Percentiles rank a stretch among this genome's conserved stretches.
These are phyloP conservation scores for Tolypocladium endophyticum DNA, from an alignment of 2,329 filamentous ascomycete species.

Conservation along the genomic window DNA sequence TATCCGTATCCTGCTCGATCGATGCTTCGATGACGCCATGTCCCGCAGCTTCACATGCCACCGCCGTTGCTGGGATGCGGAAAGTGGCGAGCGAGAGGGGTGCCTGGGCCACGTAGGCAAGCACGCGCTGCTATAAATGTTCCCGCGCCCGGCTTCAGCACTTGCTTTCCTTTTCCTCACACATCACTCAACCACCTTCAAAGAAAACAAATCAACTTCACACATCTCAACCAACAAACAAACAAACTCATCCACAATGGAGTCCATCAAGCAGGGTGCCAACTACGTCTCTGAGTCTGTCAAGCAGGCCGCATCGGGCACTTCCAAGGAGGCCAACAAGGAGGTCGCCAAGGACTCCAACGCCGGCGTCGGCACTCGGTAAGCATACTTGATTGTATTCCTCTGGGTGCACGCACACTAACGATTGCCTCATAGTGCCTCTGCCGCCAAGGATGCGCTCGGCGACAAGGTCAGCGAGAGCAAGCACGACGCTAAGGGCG, in stretches of 20 bases:
- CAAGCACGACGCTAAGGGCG: conserved; percentile 27
- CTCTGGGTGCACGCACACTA: neutral
- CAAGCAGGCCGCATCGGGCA: conserved; percentile 43
- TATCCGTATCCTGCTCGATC: neutral
- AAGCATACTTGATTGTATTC: conserved; percentile 7
- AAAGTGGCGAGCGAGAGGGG: neutral
- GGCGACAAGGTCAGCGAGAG: conserved; percentile 34
- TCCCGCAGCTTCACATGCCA: neutral
- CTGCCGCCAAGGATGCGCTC: conserved; percentile 37
- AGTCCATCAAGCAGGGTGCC: conserved; percentile 47
- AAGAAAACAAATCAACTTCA: neutral
- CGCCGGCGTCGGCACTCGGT: conserved; percentile 42
- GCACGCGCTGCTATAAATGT: neutral
- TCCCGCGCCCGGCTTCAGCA: neutral
- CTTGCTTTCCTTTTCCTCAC: neutral
- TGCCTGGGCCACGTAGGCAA: neutral
- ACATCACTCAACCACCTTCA: neutral
- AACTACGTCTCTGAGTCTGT: conserved; percentile 57
- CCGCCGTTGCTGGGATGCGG: neutral
- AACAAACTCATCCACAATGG: conserved; percentile 28
- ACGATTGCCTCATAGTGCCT: conserved; percentile 21
- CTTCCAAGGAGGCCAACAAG: conserved; percentile 63
- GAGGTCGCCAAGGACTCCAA: conserved; percentile 52
- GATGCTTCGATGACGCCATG: neutral
- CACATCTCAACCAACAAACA: conserved; percentile 6